Evolutionary conservation across 331 rosid genomes (phyloP).

Genomic region (Dryas integrifolia): DNA sequence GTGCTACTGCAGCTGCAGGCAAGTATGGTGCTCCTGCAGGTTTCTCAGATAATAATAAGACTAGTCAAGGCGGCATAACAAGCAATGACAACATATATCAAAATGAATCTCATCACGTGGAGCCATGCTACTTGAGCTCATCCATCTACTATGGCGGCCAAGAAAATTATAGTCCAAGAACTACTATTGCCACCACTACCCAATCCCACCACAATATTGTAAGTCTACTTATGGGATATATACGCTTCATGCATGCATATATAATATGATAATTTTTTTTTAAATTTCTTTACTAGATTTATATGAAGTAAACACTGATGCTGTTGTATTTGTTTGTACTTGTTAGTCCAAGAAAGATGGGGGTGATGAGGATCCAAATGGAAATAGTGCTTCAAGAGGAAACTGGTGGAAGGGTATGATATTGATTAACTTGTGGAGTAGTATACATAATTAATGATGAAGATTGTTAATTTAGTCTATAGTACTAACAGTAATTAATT

Average conservation of each 20-base stretch:
- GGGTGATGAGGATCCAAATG: constrained; percentile 49
- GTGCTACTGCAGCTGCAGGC: background rate
- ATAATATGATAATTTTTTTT: too few species aligned
- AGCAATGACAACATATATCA: constrained; percentile 40
- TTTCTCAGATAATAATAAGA: constrained; percentile 1
- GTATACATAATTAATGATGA: background rate
- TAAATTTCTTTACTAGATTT: background rate
- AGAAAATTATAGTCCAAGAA: constrained; percentile 67
- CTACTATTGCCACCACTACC: constrained; percentile 49
- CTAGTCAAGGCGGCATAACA: background rate
- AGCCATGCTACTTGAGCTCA: constrained; percentile 64
- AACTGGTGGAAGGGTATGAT: constrained; percentile 92
- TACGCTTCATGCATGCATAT: too few species aligned
- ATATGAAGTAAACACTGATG: background rate
- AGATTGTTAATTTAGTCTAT: background rate
- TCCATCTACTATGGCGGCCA: constrained; percentile 90
- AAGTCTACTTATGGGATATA: constrained; percentile 5
- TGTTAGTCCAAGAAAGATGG: constrained; percentile 60
- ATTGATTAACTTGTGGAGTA: background rate
- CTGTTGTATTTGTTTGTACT: background rate
- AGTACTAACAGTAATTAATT: background rate
- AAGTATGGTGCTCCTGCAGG: constrained; percentile 32
- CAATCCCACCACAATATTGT: constrained; percentile 54
- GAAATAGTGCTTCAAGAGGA: constrained; percentile 61
- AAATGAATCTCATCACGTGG: constrained; percentile 47